Evolutionary conservation across 2,329 filamentous ascomycete genomes (phyloP).

Genomic region (Trichoderma lentiforme): DNA sequence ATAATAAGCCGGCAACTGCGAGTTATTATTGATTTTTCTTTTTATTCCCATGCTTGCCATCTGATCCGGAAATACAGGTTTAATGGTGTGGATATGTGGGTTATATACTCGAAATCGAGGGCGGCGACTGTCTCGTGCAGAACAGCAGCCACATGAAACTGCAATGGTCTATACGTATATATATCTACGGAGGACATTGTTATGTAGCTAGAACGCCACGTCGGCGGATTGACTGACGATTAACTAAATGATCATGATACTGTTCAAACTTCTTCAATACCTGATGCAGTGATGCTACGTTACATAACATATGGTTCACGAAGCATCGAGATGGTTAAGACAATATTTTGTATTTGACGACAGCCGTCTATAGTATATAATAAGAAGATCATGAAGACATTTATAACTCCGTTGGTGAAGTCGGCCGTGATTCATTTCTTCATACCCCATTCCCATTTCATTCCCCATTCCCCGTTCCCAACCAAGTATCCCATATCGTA

Average conservation of each 20-base stretch:
- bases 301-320: neutral
- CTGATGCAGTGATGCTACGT: neutral
- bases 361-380: neutral
- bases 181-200: neutral
- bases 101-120: neutral
- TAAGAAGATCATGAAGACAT: neutral
- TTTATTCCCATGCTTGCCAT: neutral
- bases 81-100: neutral
- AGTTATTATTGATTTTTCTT: neutral
- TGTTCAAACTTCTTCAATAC: neutral
- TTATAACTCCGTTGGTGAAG: neutral
- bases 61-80: neutral
- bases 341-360: neutral
- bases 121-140: neutral
- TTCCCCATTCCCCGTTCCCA: neutral
- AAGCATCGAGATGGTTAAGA: neutral
- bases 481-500: neutral
- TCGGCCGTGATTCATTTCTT: slow-evolving; percentile 4
- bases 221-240: neutral
- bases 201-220: neutral
- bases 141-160: neutral
- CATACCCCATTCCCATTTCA: neutral
- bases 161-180: neutral
- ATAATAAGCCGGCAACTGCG: neutral
- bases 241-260: neutral